Evolutionary conservation across 257 asterid species (phyloP).

Genomic region (Capsicum rhomboideum): DNA sequence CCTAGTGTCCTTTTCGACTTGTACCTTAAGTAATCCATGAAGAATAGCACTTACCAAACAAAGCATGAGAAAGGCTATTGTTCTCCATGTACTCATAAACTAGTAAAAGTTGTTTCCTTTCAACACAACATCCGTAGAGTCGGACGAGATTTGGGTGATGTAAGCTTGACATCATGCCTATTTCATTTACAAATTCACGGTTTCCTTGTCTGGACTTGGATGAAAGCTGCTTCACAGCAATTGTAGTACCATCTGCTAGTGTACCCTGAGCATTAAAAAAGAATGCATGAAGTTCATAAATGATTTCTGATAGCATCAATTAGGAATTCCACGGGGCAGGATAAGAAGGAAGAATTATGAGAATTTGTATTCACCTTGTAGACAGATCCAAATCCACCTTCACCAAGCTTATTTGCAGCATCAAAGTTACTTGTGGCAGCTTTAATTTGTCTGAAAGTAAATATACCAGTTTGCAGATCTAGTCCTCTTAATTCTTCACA

Average conservation of each 20-base stretch:
- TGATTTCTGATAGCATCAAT: not conserved
- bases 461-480: conserved; percentile 39
- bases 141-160: conserved; percentile 58
- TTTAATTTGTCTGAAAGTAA: conserved; percentile 48
- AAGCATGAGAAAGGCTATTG: too few relatives aligned
- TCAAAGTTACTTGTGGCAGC: conserved; percentile 47
- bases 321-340: not conserved
- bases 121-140: conserved; percentile 60
- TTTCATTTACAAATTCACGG: conserved; percentile 53
- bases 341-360: not conserved
- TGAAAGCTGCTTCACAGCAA: conserved; percentile 61
- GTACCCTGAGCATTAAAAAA: conserved; percentile 28
- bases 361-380: conserved; percentile 13
- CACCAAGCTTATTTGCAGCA: conserved; percentile 49
- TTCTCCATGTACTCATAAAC: too few relatives aligned
- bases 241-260: conserved; percentile 33
- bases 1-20: not conserved
- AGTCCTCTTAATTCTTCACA: conserved; percentile 41
- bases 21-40: not conserved
- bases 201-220: conserved; percentile 56
- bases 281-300: not conserved
- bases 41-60: conserved; percentile 29
- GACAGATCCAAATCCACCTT: conserved; percentile 71
- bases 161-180: conserved; percentile 50
- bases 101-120: conserved; percentile 48